Percentiles rank a stretch among this genome's conserved stretches.
Evolutionary conservation across 2,329 filamentous ascomycete species (phyloP).

Genomic region (Cercospora nicotianae): DNA sequence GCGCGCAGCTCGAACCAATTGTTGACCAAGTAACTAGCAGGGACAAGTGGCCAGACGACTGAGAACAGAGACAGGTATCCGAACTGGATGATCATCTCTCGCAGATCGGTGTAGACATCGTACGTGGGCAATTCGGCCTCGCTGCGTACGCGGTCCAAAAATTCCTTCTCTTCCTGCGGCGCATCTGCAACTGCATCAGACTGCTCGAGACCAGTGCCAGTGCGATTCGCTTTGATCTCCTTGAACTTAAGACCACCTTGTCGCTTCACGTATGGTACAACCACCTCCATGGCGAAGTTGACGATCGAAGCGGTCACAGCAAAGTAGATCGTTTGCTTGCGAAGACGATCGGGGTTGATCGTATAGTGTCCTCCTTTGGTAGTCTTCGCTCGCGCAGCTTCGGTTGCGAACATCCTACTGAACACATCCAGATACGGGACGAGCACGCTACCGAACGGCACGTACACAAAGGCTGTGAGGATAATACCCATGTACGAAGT

Average conservation of each 20-base stretch:
- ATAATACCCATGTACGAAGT: constrained; percentile 92
- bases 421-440: constrained; percentile 86
- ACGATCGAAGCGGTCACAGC: constrained; percentile 92
- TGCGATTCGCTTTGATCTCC: constrained; percentile 64
- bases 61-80: constrained; percentile 91
- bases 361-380: constrained; percentile 58
- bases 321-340: constrained; percentile 92
- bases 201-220: constrained; percentile 44
- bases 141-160: constrained; percentile 76
- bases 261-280: constrained; percentile 83
- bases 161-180: constrained; percentile 72
- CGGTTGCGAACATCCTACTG: constrained; percentile 66
- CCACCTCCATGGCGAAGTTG: constrained; percentile 77
- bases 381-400: constrained; percentile 63
- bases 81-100: constrained; percentile 84
- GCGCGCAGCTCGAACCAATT: constrained; percentile 95
- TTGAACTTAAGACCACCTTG: constrained; percentile 76
- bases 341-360: constrained; percentile 79
- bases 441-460: constrained; percentile 82
- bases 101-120: constrained; percentile 84
- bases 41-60: constrained; percentile 91
- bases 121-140: constrained; percentile 82
- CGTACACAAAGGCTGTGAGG: constrained; percentile 89
- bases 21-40: constrained; percentile 84
- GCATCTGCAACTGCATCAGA: constrained; percentile 57